Evolutionary conservation across 768 basidiomycete genomes (phyloP).

Genomic region (Boletus fagicola): DNA sequence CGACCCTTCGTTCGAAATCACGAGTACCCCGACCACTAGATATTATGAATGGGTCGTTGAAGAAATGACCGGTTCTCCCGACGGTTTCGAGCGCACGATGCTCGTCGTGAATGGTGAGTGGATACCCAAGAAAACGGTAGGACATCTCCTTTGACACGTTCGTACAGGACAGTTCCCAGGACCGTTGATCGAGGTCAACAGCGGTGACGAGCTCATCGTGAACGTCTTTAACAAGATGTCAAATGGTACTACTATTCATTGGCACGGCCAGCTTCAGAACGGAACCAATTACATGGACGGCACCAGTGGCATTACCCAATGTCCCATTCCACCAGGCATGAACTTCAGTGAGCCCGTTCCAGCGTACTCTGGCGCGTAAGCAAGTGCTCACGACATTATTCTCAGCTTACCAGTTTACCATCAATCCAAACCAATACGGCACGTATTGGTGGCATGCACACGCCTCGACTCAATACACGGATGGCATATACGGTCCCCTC

Average conservation of each 20-base stretch:
- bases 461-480: constrained; percentile 42
- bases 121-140: not conserved
- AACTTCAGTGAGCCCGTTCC: constrained; percentile 33
- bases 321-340: constrained; percentile 51
- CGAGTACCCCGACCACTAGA: constrained; percentile 38
- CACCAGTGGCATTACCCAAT: constrained; percentile 46
- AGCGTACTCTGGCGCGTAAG: not conserved
- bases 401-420: constrained; percentile 38
- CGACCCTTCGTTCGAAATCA: constrained; percentile 27
- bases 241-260: constrained; percentile 35
- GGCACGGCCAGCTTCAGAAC: constrained; percentile 41
- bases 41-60: constrained; percentile 43
- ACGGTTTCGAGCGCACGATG: constrained; percentile 42
- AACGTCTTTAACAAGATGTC: constrained; percentile 34
- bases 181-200: constrained; percentile 35
- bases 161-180: constrained; percentile 35
- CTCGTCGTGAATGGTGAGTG: constrained; percentile 46
- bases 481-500: constrained; percentile 49
- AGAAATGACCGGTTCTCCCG: constrained; percentile 38
- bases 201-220: constrained; percentile 35
- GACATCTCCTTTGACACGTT: constrained; percentile 2
- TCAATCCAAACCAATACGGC: constrained; percentile 42
- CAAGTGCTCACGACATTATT: not conserved
- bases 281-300: constrained; percentile 51
- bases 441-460: constrained; percentile 52